A percentile compares a stretch with the other conserved stretches of the same genome.
Evolutionary conservation across 1,284 basidiomycete species (phyloP).

Genomic region (Pisolithus thermaeus): DNA sequence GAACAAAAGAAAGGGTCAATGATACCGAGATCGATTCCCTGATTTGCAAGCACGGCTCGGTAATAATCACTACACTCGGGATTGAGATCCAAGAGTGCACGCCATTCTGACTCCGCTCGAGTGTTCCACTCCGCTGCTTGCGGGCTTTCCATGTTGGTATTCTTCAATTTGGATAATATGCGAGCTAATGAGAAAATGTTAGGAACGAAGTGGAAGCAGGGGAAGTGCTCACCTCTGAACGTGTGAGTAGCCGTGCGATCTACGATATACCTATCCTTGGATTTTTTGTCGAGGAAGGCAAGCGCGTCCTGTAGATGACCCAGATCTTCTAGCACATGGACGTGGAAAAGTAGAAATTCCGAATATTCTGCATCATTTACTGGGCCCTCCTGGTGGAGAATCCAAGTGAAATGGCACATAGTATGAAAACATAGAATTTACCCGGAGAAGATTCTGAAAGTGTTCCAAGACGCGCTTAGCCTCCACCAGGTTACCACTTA

Average conservation of each 20-base stretch:
- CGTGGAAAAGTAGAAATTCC: conserved; percentile 81
- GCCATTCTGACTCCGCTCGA: conserved; percentile 55
- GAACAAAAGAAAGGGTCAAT: neutral
- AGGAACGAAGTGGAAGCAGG: conserved; percentile 4
- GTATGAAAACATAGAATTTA: conserved; percentile 15
- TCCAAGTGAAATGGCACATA: conserved; percentile 6
- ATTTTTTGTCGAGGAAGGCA: conserved; percentile 57
- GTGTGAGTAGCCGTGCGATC: conserved; percentile 71
- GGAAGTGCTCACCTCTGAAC: conserved; percentile 50
- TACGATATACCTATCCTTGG: conserved; percentile 62
- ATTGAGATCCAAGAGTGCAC: conserved; percentile 78
- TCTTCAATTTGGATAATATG: conserved; percentile 60
- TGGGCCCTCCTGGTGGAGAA: conserved; percentile 54
- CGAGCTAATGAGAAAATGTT: conserved; percentile 46
- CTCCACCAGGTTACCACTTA: conserved; percentile 72
- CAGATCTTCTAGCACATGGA: conserved; percentile 74
- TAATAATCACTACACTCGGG: conserved; percentile 84
- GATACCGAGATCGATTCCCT: conserved; percentile 63
- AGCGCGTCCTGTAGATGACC: conserved; percentile 63
- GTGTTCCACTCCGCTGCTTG: conserved; percentile 17
- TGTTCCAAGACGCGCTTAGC: conserved; percentile 73
- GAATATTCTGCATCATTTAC: conserved; percentile 81
- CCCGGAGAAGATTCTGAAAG: conserved; percentile 61
- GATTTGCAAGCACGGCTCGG: conserved; percentile 62
- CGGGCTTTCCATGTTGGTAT: conserved; percentile 54